These are phyloP conservation scores for Bruguiera parviflora DNA, from an alignment of 345 rosid species.

Conservation along the genomic window DNA sequence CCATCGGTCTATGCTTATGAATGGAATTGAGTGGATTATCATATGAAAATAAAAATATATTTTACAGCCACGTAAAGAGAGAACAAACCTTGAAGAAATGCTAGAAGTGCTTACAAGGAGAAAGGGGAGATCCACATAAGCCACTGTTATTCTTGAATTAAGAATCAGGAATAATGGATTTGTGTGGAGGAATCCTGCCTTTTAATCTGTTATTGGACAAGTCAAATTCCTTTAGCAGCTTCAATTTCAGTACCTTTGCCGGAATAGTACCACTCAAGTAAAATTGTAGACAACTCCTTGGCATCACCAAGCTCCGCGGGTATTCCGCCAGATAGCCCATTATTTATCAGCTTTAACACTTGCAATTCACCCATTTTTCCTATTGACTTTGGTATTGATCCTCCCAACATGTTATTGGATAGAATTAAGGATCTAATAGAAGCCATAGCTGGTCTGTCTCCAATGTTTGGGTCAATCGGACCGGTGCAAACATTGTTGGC, in stretches of 20 bases:
- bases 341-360: conserved; percentile 32
- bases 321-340: conserved; percentile 39
- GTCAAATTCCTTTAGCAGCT: conserved; percentile 39
- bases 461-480: conserved; percentile 35
- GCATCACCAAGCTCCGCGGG: conserved; percentile 44
- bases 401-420: conserved; percentile 40
- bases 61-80: neutral
- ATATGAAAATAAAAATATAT: no score
- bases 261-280: conserved; percentile 47
- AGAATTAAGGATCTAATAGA: conserved; percentile 40
- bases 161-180: conserved; percentile 37
- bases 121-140: conserved; percentile 53
- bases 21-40: no score
- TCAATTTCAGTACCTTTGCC: conserved; percentile 33
- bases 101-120: conserved; percentile 36
- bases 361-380: conserved; percentile 37
- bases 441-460: conserved; percentile 36
- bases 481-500: conserved; percentile 43
- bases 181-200: conserved; percentile 46
- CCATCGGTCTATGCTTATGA: no score
- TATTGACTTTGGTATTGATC: conserved; percentile 43
- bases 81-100: neutral
- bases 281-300: conserved; percentile 31
- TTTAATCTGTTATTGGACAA: conserved; percentile 39
- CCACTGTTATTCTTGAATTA: conserved; percentile 42